These are phyloP conservation scores for Rhizopus stolonifer DNA, from an alignment of 371 early-diverging fungal genomes.

Conservation along the genomic window DNA sequence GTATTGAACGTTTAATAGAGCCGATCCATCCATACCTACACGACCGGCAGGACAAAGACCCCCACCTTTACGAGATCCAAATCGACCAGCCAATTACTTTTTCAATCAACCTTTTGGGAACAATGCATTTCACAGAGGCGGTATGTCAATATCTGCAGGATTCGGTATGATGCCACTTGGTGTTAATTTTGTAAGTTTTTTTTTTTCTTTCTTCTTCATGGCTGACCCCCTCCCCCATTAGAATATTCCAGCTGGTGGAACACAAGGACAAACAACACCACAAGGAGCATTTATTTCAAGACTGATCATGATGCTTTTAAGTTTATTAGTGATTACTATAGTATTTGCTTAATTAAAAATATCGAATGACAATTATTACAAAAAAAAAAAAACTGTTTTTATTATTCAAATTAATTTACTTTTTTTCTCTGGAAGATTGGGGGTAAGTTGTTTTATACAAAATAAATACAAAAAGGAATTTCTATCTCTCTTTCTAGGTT, in stretches of 20 bases:
- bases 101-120: slow-evolving; percentile 54
- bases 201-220: background rate
- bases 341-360: slow-evolving; percentile 47
- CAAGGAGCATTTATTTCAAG: slow-evolving; percentile 70
- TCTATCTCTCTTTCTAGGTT: no score
- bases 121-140: slow-evolving; percentile 47
- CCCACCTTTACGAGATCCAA: slow-evolving; percentile 56
- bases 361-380: background rate
- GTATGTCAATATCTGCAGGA: slow-evolving; percentile 51
- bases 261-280: slow-evolving; percentile 25
- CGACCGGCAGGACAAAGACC: slow-evolving; percentile 73
- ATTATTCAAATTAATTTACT: background rate
- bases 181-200: slow-evolving; percentile 54
- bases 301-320: slow-evolving; percentile 67
- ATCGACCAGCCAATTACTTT: slow-evolving; percentile 41
- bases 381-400: background rate
- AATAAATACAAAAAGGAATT: no score
- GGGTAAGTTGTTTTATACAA: no score
- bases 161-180: slow-evolving; percentile 65
- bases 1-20: slow-evolving; percentile 7
- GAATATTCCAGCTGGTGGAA: slow-evolving; percentile 31
- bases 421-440: no score
- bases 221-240: slow-evolving; percentile 1
- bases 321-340: slow-evolving; percentile 62
- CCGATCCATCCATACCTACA: slow-evolving; percentile 56